Evolutionary conservation across 1,284 basidiomycete genomes (phyloP), one percentile per base, ranked within the genome.

Genomic region (Microbotryum silenes-acaulis): DNA sequence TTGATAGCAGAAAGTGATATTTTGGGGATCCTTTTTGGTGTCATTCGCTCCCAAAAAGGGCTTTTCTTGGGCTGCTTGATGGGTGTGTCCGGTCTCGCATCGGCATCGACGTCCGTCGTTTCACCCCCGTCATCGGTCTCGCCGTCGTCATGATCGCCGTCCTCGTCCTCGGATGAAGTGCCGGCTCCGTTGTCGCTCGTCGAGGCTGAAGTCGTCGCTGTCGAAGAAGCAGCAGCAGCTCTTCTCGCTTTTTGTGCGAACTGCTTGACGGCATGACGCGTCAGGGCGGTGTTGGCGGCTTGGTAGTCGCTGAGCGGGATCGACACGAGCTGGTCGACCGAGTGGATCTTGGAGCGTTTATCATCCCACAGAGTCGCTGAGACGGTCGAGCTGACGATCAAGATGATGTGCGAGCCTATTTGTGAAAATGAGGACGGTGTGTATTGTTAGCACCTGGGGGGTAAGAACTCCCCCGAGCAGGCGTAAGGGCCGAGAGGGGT

Each of bases 181-280:
- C 2, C 78, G 76, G 3, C 37, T 12, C 37, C 37, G 37, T 42
- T 18, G 14, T 82, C 84, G 70, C 70, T 81, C 47, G 62, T 81
- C 45, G 78, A 78, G 18, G 82, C 78, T 4, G 61, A 83, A 23
- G 76, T 83, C 21, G 81, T 83, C 66, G 80, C 77, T 3, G 61
- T 81, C 3, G 72, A 85, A 7, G 80, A 81, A 76, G 4, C 83
- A 81, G n/a, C 73, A 78, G 23, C 68, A 16, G 37, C 37, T 42
- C 37, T 42, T 18, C 37, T 42, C 37, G 37, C 37, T 16, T 14
- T 42, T 16, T 42, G 37, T 42, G 37, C 37, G 12, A 42, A 10
- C 83, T 16, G 84, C 83, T 83, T 84, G 65, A 63, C 79, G 69
- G 57, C 45, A 37, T 27, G 58, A 45, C 54, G 59, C 21, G 44